Evolutionary conservation across 805 yeast genomes (phyloP), one percentile per base, ranked within the genome.

Genomic region (Komagataella kurtzmanii): DNA sequence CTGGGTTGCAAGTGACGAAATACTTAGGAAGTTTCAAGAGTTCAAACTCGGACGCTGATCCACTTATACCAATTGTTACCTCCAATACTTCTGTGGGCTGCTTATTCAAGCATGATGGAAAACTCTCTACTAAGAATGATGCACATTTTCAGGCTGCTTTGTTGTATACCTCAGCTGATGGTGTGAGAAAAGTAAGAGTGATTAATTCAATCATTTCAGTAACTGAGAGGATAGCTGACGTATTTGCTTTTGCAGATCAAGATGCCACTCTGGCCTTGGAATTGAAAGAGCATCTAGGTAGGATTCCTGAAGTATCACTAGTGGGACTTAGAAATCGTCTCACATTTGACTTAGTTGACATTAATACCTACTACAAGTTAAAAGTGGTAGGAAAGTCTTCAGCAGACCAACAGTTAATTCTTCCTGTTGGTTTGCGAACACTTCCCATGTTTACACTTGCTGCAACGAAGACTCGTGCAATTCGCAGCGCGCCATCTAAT

Each of bases 91-190:
- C 83, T 4, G 64, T 88, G 49, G 83, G 87, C 7, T 83, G 87
- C 2, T 73, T 88, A 50, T 79, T 91, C 59, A 75, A 74, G 48
- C 85, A 87, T 60, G 97, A 89, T 61, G 88, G 88, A 3, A 80
- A 79, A 54, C 70, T 88, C 40, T 78, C 81, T 53, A 72, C 85
- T 1, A 79, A 79, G 54, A 73, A 76, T 44, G 97, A 89, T 64
- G 85, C 88, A 19, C 93, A 88, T 64, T 88, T 91, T 71, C 99
- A 93, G 67, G 85, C 87, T 1, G 97, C 98, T 0, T 58, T 93
- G 24, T 69, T 93, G 52, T 91, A 89, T 63, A 90, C 97, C 0
- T 85, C 88, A 48, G 61, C 73, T 2, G 73, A 74, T 49, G 99
- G 99, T 19, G 67, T 73, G 7, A 72, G 97, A 57, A 83, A 87